phyloP scores from a whole-genome alignment of 2,329 filamentous ascomycete species.

The Aplosporella prunicola region DNA sequence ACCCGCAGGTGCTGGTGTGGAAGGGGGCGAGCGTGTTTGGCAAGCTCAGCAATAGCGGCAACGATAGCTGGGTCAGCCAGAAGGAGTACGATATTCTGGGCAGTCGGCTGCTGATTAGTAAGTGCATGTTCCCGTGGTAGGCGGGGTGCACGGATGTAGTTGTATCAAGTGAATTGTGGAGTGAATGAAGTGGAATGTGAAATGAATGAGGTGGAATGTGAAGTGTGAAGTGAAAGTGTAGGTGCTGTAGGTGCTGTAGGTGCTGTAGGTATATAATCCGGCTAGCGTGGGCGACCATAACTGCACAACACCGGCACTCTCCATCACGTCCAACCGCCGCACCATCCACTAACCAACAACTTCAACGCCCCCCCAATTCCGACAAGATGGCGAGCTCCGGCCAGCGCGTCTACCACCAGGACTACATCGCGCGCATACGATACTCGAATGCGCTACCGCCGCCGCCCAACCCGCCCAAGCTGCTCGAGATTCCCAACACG shows the following conservation, averaged over 20 bases:
- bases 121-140: slow-evolving; percentile 35
- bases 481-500: slow-evolving; percentile 92
- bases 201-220: too few relatives aligned
- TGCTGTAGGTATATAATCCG: too few relatives aligned
- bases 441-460: slow-evolving; percentile 94
- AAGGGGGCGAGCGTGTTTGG: slow-evolving; percentile 97
- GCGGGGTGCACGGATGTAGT: too few relatives aligned
- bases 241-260: too few relatives aligned
- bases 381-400: slow-evolving; percentile 9
- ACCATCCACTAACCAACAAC: neutral
- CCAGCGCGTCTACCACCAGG: slow-evolving; percentile 57
- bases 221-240: too few relatives aligned
- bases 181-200: too few relatives aligned
- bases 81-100: slow-evolving; percentile 84
- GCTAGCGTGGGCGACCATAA: too few relatives aligned
- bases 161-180: too few relatives aligned
- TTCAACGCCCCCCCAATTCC: neutral
- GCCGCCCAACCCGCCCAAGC: slow-evolving; percentile 87
- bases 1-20: slow-evolving; percentile 95
- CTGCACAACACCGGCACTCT: too few relatives aligned
- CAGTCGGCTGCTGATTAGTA: slow-evolving; percentile 57
- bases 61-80: slow-evolving; percentile 88
- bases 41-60: slow-evolving; percentile 64
- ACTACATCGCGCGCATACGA: slow-evolving; percentile 92
- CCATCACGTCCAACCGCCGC: slow-evolving; percentile 2